Conservation (phyloP, 1,284 basidiomycete species). For the Ceratobasidium papillatum region DNA sequence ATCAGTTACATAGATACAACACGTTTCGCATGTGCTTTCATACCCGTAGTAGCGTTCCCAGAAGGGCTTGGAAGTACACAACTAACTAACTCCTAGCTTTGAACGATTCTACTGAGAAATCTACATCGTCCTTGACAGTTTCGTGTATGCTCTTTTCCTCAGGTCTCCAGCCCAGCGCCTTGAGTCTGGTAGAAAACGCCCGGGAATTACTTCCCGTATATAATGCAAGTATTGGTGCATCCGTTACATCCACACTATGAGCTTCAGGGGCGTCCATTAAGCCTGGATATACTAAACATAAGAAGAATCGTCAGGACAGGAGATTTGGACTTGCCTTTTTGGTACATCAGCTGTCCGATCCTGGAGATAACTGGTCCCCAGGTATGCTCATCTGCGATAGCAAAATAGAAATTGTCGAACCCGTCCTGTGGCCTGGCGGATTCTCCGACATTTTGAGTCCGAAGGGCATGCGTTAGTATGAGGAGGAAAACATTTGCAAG, state of each 20-base stretch:
- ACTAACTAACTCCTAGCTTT: too few species aligned
- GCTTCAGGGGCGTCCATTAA: not conserved
- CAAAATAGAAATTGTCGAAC: constrained; percentile 10
- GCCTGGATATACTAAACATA: not conserved
- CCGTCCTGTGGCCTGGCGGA: not conserved
- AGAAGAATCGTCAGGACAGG: too few species aligned
- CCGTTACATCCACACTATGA: not conserved
- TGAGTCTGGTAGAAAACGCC: not conserved
- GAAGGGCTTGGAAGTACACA: too few species aligned
- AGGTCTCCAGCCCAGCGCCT: not conserved
- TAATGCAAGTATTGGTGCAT: not conserved
- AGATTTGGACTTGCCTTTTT: not conserved
- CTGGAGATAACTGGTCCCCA: not conserved
- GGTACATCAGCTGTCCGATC: not conserved
- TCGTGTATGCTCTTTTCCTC: constrained; percentile 3
- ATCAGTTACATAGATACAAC: too few species aligned
- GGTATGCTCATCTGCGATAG: not conserved
- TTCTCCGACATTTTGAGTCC: not conserved
- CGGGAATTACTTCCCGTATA: constrained; percentile 4
- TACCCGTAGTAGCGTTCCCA: too few species aligned
- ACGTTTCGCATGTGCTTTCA: too few species aligned
- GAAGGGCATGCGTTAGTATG: not conserved
- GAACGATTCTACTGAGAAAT: not conserved
- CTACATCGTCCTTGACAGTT: not conserved
- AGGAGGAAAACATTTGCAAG: not conserved